Base-by-base conservation (phyloP, 306 rosid genomes). In the Dryas drummondii region DNA sequence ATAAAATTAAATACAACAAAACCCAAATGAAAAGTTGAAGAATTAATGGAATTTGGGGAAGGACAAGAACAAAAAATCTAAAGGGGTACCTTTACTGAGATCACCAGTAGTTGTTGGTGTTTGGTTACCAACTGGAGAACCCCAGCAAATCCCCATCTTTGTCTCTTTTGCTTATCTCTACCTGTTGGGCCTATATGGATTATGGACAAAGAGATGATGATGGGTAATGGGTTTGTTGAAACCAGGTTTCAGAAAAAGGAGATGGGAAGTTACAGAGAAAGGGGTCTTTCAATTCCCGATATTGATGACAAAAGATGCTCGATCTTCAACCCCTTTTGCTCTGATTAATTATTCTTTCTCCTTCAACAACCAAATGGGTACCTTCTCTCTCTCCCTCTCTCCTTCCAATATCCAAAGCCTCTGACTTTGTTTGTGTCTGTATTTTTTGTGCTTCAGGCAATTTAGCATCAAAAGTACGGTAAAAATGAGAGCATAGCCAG, bases 91-190 rank as follows among this genome's bases (percentile, higher is more conserved):
- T 77, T 86, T 54, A 68, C 81, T 88, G 44, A 91, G 81, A 53
- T 57, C 71, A 77, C 89, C 88, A 14, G 92, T 84, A 37, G 86
- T 76, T 42, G 65, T 46, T 49, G 87, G 81, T 15, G 80, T 83
- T 68, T 81, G 68, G 79, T 66, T 50, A 7, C 66, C 74, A 78
- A 79, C 78, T 44, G 73, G 51, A 78, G 91, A 87, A 81, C 86
- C 81, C 91, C 89, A 93, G 82, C 98, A 93, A 83, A n/a, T 89
- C 61, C 98, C 98, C 98, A 93, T 93, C 64, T 76, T 16, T 22
- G 26, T 50, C 45, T 71, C 70, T 71, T 78, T 47, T 72, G 80
- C 57, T 44, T 26, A 44, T 53, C 74, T 73, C 65, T 72, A 76
- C 51, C 48, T 22, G 14, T 40, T 52, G 62, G 19, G 26, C 5